A percentile compares a stretch with the other conserved stretches of the same genome.
Conservation (phyloP, 2,329 filamentous ascomycete species). For the Blastomyces silverae region DNA sequence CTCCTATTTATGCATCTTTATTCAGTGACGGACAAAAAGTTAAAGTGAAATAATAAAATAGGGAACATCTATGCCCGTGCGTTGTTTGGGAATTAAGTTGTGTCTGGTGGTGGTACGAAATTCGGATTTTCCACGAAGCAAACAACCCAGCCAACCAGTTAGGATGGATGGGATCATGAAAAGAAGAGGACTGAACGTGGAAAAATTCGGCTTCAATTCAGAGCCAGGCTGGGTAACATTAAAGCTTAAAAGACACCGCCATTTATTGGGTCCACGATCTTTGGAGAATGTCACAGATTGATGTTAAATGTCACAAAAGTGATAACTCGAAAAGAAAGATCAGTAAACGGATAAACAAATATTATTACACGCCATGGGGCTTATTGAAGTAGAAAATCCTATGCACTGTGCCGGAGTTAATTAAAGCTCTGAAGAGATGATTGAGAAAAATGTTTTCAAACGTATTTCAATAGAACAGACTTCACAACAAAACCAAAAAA, state of each 20-base stretch:
- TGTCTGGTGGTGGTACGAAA: too few species aligned
- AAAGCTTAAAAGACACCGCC: neutral
- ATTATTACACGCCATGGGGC: neutral
- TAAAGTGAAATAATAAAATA: neutral
- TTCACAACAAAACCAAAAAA: neutral
- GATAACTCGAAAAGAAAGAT: neutral
- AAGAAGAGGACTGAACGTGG: neutral
- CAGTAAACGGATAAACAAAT: neutral
- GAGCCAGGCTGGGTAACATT: neutral
- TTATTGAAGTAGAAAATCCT: neutral
- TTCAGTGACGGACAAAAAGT: neutral
- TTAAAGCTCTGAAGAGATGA: neutral
- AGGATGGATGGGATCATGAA: neutral
- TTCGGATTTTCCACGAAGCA: neutral
- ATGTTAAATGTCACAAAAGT: neutral
- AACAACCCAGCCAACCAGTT: neutral
- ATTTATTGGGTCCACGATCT: too few species aligned
- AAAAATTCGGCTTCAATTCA: neutral
- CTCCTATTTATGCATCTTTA: constrained; percentile 7
- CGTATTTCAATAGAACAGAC: neutral
- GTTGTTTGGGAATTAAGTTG: neutral
- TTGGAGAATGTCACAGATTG: too few species aligned
- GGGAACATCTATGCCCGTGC: neutral
- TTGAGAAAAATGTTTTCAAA: neutral
- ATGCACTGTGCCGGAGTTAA: neutral